Percentiles rank a stretch among this genome's conserved stretches.
Evolutionary conservation across 2,329 filamentous ascomycete genomes (phyloP).

Genomic region (Macroventuria anomochaeta): DNA sequence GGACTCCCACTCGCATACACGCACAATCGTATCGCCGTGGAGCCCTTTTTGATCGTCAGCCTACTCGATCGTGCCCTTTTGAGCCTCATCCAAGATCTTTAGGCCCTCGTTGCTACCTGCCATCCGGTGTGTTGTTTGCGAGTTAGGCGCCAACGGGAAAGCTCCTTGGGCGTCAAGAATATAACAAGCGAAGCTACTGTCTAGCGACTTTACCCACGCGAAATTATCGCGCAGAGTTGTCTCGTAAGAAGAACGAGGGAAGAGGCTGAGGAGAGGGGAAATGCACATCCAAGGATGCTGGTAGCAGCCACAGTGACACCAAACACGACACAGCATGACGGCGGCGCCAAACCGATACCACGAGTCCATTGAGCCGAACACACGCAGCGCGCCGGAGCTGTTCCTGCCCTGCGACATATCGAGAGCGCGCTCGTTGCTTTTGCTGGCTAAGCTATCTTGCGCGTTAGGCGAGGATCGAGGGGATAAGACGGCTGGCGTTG

Average conservation of each 20-base stretch:
- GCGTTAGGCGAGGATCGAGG: constrained; percentile 15
- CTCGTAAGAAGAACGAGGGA: not conserved
- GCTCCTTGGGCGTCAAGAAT: constrained; percentile 41
- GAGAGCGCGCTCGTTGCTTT: constrained; percentile 20
- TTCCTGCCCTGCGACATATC: constrained; percentile 20
- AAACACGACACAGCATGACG: constrained; percentile 42
- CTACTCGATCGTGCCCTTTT: constrained; percentile 26
- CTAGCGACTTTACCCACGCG: constrained; percentile 11
- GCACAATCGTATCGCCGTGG: not conserved
- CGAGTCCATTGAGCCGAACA: constrained; percentile 25
- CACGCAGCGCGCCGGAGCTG: constrained; percentile 2
- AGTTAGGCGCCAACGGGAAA: constrained; percentile 36
- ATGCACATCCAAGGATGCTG: constrained; percentile 34
- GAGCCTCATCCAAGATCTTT: constrained; percentile 21
- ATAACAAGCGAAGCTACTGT: constrained; percentile 17
- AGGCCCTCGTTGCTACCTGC: constrained; percentile 18
- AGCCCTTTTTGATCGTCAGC: constrained; percentile 17
- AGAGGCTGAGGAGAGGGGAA: constrained; percentile 15
- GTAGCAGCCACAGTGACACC: constrained; percentile 40
- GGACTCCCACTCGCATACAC: constrained; percentile 23
- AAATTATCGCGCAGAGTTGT: constrained; percentile 8
- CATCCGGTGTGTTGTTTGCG: constrained; percentile 10
- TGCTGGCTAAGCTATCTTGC: constrained; percentile 4
- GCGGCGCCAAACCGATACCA: constrained; percentile 42
- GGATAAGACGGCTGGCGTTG: constrained; percentile 24